A percentile compares a stretch with the other conserved stretches of the same genome.
Evolutionary conservation across 2,329 filamentous ascomycete species (phyloP).

Genomic region (Colletotrichum musicola): DNA sequence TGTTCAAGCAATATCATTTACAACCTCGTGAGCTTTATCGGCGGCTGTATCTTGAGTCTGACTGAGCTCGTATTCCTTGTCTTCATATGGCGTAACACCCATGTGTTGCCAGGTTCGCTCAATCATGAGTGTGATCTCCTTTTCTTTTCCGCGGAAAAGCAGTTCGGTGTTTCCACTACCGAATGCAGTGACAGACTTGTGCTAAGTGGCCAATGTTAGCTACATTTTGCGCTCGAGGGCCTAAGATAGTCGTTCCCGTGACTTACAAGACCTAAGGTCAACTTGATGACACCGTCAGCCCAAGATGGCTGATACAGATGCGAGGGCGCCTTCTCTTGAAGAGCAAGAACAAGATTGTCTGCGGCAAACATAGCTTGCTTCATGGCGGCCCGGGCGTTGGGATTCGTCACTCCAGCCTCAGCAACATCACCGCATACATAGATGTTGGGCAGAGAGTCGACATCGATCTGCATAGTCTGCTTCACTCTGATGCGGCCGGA

Average conservation of each 20-base stretch:
- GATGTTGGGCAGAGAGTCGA: constrained; percentile 61
- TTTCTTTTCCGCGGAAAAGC: constrained; percentile 56
- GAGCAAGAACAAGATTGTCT: constrained; percentile 65
- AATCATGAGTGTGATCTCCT: constrained; percentile 59
- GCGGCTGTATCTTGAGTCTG: background rate
- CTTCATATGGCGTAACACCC: constrained; percentile 60
- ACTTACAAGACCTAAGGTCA: constrained; percentile 66
- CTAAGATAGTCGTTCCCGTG: background rate
- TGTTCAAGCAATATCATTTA: background rate
- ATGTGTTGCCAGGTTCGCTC: constrained; percentile 57
- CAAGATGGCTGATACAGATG: constrained; percentile 57
- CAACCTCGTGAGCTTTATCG: constrained; percentile 15
- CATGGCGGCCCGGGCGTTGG: constrained; percentile 67
- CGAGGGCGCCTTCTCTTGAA: constrained; percentile 54
- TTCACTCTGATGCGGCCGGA: constrained; percentile 66
- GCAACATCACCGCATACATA: constrained; percentile 76
- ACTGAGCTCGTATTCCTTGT: constrained; percentile 41
- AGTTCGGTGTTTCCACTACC: constrained; percentile 59
- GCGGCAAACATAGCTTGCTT: constrained; percentile 66
- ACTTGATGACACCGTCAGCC: constrained; percentile 64
- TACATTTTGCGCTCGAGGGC: background rate
- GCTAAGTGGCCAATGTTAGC: constrained; percentile 47
- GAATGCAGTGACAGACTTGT: constrained; percentile 58
- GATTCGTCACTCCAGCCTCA: constrained; percentile 61
- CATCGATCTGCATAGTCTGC: constrained; percentile 68